Evolutionary conservation across 352 stramenopile genomes (phyloP).

Genomic region (Phytophthora capsici): DNA sequence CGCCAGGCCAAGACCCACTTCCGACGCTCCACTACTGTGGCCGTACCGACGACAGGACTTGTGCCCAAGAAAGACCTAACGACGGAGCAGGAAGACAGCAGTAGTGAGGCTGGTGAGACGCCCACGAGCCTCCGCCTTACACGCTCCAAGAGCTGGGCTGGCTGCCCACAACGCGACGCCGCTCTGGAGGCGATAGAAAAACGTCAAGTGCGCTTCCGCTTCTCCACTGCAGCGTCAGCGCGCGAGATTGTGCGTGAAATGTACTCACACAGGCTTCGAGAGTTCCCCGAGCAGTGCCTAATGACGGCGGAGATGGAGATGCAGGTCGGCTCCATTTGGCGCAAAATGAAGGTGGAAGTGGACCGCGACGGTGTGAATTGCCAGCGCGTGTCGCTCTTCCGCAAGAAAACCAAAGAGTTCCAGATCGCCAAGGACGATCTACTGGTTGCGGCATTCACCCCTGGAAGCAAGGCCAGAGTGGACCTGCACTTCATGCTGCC

Average conservation of each 20-base stretch:
- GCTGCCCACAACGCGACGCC: constrained; percentile 50
- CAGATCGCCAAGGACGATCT: constrained; percentile 64
- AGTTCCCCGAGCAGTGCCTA: constrained; percentile 60
- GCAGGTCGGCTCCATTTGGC: constrained; percentile 58
- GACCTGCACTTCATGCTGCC: constrained; percentile 73
- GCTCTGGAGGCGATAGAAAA: constrained; percentile 67
- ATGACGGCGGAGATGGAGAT: constrained; percentile 44
- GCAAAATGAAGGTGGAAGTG: constrained; percentile 53
- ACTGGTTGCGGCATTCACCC: constrained; percentile 43
- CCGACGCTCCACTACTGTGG: constrained; percentile 60
- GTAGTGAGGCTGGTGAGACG: constrained; percentile 18
- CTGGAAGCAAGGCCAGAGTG: constrained; percentile 37
- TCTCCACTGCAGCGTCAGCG: constrained; percentile 60
- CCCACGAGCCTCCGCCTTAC: constrained; percentile 25
- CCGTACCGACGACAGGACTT: constrained; percentile 41
- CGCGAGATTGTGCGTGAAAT: constrained; percentile 78
- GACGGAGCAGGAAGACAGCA: no score
- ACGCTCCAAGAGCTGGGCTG: constrained; percentile 62
- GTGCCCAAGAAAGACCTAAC: constrained; percentile 13
- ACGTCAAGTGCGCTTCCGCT: constrained; percentile 63
- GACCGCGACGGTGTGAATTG: constrained; percentile 62
- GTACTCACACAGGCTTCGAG: constrained; percentile 60
- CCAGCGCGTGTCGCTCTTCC: constrained; percentile 62
- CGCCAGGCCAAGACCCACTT: constrained; percentile 32
- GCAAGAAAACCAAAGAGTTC: constrained; percentile 63